Conservation (phyloP, 1,284 basidiomycete genomes). For the Cutaneotrichosporon arboriforme region DNA sequence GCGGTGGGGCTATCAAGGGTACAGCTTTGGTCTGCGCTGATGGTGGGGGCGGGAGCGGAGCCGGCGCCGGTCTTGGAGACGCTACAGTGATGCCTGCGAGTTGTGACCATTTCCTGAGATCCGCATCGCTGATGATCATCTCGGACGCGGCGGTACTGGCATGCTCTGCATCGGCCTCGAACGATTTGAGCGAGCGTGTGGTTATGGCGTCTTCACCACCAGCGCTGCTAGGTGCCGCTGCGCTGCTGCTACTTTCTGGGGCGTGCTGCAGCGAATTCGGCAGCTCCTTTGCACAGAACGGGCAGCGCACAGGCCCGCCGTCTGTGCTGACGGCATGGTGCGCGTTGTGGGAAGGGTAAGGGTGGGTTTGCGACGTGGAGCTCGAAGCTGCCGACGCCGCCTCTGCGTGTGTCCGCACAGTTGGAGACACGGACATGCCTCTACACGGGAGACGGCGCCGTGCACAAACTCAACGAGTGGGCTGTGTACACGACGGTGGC, state of each 20-base stretch:
- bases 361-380: neutral
- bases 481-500: too few relatives aligned
- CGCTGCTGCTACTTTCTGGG: too few relatives aligned
- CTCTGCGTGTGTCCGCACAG: too few relatives aligned
- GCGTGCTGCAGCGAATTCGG: constrained; percentile 25
- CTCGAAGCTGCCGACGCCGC: neutral
- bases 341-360: neutral
- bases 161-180: constrained; percentile 28
- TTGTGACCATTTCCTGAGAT: constrained; percentile 33
- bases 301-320: constrained; percentile 34
- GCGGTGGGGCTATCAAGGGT: constrained; percentile 34
- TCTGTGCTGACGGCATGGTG: too few relatives aligned
- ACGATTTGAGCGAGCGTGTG: constrained; percentile 3
- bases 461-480: too few relatives aligned
- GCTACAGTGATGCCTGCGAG: constrained; percentile 25
- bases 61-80: neutral
- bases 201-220: neutral
- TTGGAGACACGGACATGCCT: too few relatives aligned
- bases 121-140: constrained; percentile 24
- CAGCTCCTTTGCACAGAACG: constrained; percentile 38
- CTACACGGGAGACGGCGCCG: too few relatives aligned
- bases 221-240: too few relatives aligned
- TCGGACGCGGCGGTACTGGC: constrained; percentile 22
- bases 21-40: constrained; percentile 18
- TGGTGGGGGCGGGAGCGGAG: neutral